Evolutionary conservation across 2,329 filamentous ascomycete species (phyloP).

Genomic region (Apiospora rasikravindrae): DNA sequence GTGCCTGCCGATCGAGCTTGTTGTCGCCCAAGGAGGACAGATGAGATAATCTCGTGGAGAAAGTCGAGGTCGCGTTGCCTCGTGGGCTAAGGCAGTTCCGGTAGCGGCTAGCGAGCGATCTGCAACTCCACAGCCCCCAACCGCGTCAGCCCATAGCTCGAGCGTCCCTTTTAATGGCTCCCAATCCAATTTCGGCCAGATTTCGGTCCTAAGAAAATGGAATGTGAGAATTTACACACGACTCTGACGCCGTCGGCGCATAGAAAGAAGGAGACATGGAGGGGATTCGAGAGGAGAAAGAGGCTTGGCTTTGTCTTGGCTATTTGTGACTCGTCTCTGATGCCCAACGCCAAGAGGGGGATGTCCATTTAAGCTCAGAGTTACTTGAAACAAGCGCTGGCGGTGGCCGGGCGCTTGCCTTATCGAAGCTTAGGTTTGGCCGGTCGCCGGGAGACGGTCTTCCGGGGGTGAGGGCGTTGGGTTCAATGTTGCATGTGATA

Average conservation of each 20-base stretch:
- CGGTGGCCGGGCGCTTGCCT: background rate
- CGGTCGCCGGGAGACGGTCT: background rate
- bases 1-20: background rate
- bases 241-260: no score
- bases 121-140: background rate
- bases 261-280: background rate
- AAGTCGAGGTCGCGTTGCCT: background rate
- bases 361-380: background rate
- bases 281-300: no score
- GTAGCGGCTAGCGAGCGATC: background rate
- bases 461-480: no score
- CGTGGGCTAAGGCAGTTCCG: background rate
- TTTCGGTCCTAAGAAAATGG: background rate
- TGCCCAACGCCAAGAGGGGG: background rate
- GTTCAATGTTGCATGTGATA: background rate
- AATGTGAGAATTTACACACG: background rate
- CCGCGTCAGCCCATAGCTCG: background rate
- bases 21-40: background rate
- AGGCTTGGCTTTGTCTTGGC: background rate
- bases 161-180: background rate
- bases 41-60: background rate
- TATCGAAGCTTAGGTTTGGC: background rate
- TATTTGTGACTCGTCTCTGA: background rate
- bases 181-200: background rate
- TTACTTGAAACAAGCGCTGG: background rate